Percentiles rank a stretch among this genome's conserved stretches.
phyloP scores from a whole-genome alignment of 352 stramenopile species.

The Thraustotheca clavata region DNA sequence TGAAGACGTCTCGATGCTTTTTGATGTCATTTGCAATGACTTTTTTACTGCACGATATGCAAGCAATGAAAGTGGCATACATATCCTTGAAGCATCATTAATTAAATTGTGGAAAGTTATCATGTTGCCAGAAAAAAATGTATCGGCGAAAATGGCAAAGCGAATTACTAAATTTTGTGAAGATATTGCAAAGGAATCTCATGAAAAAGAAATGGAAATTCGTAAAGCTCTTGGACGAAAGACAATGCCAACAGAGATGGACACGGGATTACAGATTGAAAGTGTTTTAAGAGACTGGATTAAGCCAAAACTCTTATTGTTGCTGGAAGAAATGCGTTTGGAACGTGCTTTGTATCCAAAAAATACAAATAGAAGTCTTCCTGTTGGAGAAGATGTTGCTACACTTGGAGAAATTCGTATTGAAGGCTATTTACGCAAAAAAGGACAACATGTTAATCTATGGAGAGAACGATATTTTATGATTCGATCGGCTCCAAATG shows the following conservation, averaged over 20 bases:
- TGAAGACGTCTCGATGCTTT: slow-evolving; percentile 74
- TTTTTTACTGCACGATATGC: slow-evolving; percentile 82
- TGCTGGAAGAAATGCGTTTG: slow-evolving; percentile 66
- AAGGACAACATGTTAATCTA: slow-evolving; percentile 78
- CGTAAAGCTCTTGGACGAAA: slow-evolving; percentile 16
- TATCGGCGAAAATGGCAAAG: slow-evolving; percentile 38
- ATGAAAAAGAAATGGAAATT: slow-evolving; percentile 15
- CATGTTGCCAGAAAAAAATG: slow-evolving; percentile 27
- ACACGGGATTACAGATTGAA: slow-evolving; percentile 23
- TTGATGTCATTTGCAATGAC: slow-evolving; percentile 78
- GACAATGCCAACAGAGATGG: slow-evolving; percentile 4
- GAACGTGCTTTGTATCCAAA: slow-evolving; percentile 40
- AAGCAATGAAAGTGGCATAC: slow-evolving; percentile 75
- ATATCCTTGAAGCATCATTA: slow-evolving; percentile 63
- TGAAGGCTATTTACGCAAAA: slow-evolving; percentile 81
- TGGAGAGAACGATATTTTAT: slow-evolving; percentile 84
- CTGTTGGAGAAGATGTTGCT: not conserved
- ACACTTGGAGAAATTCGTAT: slow-evolving; percentile 66
- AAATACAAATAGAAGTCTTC: slow-evolving; percentile 16
- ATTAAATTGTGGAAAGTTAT: slow-evolving; percentile 76
- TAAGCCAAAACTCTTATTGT: slow-evolving; percentile 63
- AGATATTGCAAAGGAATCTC: slow-evolving; percentile 35
- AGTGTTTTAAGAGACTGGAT: slow-evolving; percentile 41
- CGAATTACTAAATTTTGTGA: slow-evolving; percentile 46
- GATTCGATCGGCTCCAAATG: slow-evolving; percentile 73